A percentile compares a stretch with the other conserved stretches of the same genome.
phyloP scores from a whole-genome alignment of 2,329 filamentous ascomycete species.

The Chalara sp. region DNA sequence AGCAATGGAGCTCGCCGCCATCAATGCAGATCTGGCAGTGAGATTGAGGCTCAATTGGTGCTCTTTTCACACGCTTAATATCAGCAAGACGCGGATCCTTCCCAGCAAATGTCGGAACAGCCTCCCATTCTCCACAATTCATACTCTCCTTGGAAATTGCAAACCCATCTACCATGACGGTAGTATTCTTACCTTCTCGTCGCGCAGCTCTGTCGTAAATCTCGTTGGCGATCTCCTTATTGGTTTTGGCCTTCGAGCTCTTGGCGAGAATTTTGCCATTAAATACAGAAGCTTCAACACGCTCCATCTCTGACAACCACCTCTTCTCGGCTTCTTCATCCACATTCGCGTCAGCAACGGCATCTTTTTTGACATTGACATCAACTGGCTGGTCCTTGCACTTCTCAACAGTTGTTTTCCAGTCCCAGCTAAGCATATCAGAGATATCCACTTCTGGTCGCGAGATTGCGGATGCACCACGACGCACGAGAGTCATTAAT shows the following conservation, averaged over 20 bases:
- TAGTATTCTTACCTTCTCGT: constrained; percentile 48
- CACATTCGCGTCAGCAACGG: constrained; percentile 23
- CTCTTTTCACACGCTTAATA: constrained; percentile 40
- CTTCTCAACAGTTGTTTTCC: constrained; percentile 44
- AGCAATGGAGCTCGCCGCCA: constrained; percentile 39
- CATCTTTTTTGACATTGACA: constrained; percentile 29
- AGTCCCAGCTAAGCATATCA: constrained; percentile 51
- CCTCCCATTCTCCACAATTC: constrained; percentile 46
- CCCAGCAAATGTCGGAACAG: constrained; percentile 48
- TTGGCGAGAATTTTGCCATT: constrained; percentile 44
- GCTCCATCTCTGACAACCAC: constrained; percentile 50
- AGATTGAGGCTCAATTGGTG: constrained; percentile 37
- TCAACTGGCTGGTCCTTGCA: constrained; percentile 45
- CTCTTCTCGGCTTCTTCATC: constrained; percentile 42
- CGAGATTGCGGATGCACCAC: constrained; percentile 45
- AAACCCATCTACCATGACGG: constrained; percentile 48
- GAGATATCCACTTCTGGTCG: constrained; percentile 44
- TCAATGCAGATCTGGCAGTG: constrained; percentile 47
- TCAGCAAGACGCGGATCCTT: constrained; percentile 46
- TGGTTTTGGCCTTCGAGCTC: constrained; percentile 22
- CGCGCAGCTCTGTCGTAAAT: constrained; percentile 38
- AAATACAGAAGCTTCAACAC: constrained; percentile 49
- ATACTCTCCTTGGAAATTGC: constrained; percentile 50
- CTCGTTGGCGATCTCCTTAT: constrained; percentile 30
- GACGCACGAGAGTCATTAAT: constrained; percentile 46